Base-by-base conservation (phyloP, 2,329 filamentous ascomycete genomes). In the Cladophialophora yegresii region DNA sequence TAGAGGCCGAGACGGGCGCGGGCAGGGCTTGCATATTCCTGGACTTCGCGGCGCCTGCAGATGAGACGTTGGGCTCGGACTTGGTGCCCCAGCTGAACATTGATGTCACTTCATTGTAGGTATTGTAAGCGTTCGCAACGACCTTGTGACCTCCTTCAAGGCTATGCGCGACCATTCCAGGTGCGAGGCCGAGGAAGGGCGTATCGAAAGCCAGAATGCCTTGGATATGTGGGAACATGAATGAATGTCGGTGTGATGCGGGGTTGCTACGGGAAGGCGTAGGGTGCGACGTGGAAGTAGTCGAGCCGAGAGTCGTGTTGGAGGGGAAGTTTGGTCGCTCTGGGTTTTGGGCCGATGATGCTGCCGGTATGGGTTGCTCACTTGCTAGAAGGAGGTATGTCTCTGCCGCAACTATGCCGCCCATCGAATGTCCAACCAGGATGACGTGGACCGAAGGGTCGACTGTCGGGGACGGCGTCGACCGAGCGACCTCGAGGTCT, bases 161-260 rank as follows among this genome's bases (percentile, higher is more conserved):
- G 0, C 80, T 79, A 67, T 83, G 80, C 7, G 82, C 82, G 16
- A 82, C 75, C 43, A 83, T 81, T 1, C 78, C 78, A 1, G 79
- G 80, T 2, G 82, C 79, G 64, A 82, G 81, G 5, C 82, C 82
- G 45, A 84, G 75, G 59, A 90, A 99, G 0, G 95, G 95, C 0
- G 95, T 99, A 78, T 98, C 93, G 75, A 97, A 96, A 57, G 93
- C 91, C 54, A 98, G 84, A 28, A 98, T 86, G 70, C 90, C 93
- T 77, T 93, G 90, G 69, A 98, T 87, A 76, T 92, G 93, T 1
- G 93, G 93, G 75, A 98, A 98, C 89, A 97, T 93, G 75, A 96
- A 86, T 33, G 62, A 71, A 12, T 68, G 59, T 22, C 58, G 58
- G 8, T 66, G 66, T 13, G 69, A 68, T 23, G 67, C 55, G n/a